Evolutionary conservation across 345 rosid species (phyloP), one percentile per base, ranked within the genome.

Genomic region (Salix purpurea): DNA sequence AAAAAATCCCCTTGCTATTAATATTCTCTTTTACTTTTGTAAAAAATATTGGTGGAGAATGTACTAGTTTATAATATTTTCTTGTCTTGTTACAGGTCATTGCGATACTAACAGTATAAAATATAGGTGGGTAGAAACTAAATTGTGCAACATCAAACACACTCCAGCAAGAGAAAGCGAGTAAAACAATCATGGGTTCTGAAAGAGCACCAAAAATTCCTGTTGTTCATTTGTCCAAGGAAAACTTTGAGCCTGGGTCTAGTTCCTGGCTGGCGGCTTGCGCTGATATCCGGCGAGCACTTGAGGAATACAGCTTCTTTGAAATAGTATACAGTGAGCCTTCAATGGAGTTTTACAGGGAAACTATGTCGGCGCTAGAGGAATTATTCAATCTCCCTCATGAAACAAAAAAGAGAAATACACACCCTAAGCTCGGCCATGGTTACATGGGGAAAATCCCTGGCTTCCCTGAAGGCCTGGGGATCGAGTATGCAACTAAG

Each of bases 241-340:
- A 80, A 77, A 79, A 83, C 48, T 58, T 83, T 34, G 80, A 82
- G 77, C 83, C 88, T 4, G 87, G 78, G 11, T 82, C 89, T 16
- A 66, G 79, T 40, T 69, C 75, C 16, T 91, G 93, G 92, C 65
- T 23, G 66, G 71, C 84, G 15, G 74, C 85, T 30, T 74, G 90
- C 80, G 69, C 79, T 3, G 70, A 78, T 2, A 81, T 91, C 70
- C 80, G 80, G 42, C 54, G 70, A 62, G 89, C 92, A 30, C 85
- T 90, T 37, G 90, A 91, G 62, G 74, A 84, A 26, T 85, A 82
- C 16, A 92, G 94, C 19, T 91, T 88, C 78, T 88, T 91, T 40
- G 82, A 80, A 23, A 88, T 86, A 2, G 73, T 69, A 26, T 81
- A 83, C 65, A n/a, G 50, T 12, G 76, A 81, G 12, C 46, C 78